Evolutionary conservation across 805 yeast genomes (phyloP), one percentile per base, ranked within the genome.

Genomic region (Saccharomycopsis oosterbeekiorum): DNA sequence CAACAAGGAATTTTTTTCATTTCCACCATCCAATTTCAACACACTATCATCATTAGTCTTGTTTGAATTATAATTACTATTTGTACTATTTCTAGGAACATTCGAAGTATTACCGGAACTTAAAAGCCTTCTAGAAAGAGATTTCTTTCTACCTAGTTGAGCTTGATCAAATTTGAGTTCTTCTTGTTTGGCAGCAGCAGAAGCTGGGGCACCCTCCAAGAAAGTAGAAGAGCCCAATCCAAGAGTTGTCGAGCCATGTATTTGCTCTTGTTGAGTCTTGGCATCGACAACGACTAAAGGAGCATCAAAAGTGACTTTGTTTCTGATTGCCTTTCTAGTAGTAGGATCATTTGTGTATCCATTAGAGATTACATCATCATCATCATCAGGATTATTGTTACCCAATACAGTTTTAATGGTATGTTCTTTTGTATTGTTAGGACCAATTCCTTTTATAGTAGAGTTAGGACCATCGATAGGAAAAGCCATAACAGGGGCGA

Each of bases 401-500:
- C 97, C 97, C 71, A 90, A 87, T 2, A 92, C 90, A 69, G 83
- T 80, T 71, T 89, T 85, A 68, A 86, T 78, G 57, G 86, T 85
- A 47, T 85, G 80, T 53, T 80, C 81, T 68, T 83, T 86, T 15
- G 84, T 75, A 59, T 76, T 73, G 62, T 66, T 70, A 36, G 83
- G 81, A 34, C 82, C 84, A 63, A 81, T 76, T 26, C 96, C 96
- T 67, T 82, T 82, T 64, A 93, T 84, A 5, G 93, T 81, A 69
- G 83, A 87, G 74, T 94, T 94, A 65, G 53, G 53, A 14, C 98
- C 97, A 74, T 93, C 96, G 6, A 81, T 88, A 0, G 97, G 97
- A 79, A 93, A 94, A 0, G 99, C 99, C 76, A 84, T 77, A 15
- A 94, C 97, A 4, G 99, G 99, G 0, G 97, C 96, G 55, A 83